phyloP scores from a whole-genome alignment of 352 stramenopile genomes.

The Globisporangium apiculatum region DNA sequence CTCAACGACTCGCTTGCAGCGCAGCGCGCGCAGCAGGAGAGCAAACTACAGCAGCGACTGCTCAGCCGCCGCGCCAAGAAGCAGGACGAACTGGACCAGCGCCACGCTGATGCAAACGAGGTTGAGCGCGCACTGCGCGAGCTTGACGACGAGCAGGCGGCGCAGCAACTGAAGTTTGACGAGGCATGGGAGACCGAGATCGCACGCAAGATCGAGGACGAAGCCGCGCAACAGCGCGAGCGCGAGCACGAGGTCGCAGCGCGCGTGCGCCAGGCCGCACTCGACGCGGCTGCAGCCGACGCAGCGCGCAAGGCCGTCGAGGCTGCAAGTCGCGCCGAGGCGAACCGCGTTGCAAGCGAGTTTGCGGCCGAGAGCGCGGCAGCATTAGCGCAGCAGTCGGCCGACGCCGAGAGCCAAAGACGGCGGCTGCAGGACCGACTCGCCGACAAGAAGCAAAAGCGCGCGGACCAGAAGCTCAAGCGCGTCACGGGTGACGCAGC shows the following conservation, averaged over 20 bases:
- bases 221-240: conserved; percentile 2
- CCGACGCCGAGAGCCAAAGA: conserved; percentile 9
- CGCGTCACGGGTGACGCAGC: background rate
- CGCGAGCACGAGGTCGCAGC: conserved; percentile 8
- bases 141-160: conserved; percentile 8
- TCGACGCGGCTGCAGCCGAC: conserved; percentile 18
- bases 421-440: conserved; percentile 20
- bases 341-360: conserved; percentile 23
- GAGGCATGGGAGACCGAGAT: conserved; percentile 10
- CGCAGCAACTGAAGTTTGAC: conserved; percentile 7
- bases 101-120: background rate
- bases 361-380: conserved; percentile 7
- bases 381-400: conserved; percentile 4
- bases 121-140: conserved; percentile 1
- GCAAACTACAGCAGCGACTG: conserved; percentile 38
- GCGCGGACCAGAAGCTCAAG: conserved; percentile 22
- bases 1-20: conserved; percentile 24
- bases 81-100: conserved; percentile 7
- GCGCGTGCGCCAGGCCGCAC: conserved; percentile 9
- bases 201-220: conserved; percentile 1
- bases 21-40: conserved; percentile 32
- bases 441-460: conserved; percentile 25
- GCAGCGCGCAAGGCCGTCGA: conserved; percentile 26
- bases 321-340: conserved; percentile 17
- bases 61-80: conserved; percentile 22